Conservation (phyloP, 108 stramenopile genomes). For the Cyclotella atomus region DNA sequence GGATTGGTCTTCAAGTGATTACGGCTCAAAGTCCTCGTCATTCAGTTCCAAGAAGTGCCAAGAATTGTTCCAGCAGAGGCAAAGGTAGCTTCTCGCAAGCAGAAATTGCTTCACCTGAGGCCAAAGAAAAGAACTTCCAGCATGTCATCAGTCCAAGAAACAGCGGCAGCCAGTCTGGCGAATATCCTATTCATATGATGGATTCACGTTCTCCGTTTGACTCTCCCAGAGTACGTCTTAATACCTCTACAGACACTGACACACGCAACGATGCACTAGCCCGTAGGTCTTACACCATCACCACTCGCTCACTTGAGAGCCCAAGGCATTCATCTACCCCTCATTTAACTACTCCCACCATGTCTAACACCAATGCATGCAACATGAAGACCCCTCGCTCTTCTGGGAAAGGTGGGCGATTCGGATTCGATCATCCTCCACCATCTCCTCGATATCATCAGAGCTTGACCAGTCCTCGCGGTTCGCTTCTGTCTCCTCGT, state of each 20-base stretch:
- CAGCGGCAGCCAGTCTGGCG: background rate
- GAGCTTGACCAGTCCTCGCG: background rate
- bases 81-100: background rate
- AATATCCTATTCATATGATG: background rate
- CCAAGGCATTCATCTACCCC: background rate
- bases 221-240: background rate
- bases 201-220: background rate
- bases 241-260: background rate
- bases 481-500: background rate
- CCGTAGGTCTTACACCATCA: background rate
- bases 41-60: background rate
- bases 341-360: conserved; percentile 1
- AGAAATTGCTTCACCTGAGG: background rate
- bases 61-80: background rate
- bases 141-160: background rate
- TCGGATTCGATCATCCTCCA: conserved; percentile 15
- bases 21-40: background rate
- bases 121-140: background rate
- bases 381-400: conserved; percentile 45
- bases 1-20: background rate
- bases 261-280: background rate
- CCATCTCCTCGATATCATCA: background rate
- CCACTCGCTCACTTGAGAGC: conserved; percentile 1
- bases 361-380: background rate
- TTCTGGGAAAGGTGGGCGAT: conserved; percentile 28